Percentiles rank a stretch among this genome's conserved stretches.
These are phyloP conservation scores for Phytophthora pisi DNA, from an alignment of 352 stramenopile genomes.

Conservation along the genomic window DNA sequence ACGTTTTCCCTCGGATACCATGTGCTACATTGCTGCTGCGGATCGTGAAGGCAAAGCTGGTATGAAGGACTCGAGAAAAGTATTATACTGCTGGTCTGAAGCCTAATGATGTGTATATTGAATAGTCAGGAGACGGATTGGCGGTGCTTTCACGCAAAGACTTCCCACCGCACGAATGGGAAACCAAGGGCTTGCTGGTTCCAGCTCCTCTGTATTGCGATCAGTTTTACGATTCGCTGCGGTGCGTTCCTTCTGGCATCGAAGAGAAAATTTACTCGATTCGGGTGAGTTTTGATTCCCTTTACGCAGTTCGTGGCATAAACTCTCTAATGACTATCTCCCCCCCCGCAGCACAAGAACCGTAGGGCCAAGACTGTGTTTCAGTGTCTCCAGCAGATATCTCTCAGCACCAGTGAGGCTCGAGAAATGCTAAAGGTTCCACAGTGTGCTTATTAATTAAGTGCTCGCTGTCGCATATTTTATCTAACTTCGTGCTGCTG, in stretches of 20 bases:
- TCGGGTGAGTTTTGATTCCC: slow-evolving; percentile 33
- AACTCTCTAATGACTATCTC: not conserved
- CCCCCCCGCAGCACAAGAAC: slow-evolving; percentile 22
- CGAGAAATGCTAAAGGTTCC: slow-evolving; percentile 41
- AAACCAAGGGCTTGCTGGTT: slow-evolving; percentile 45
- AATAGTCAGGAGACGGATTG: slow-evolving; percentile 53
- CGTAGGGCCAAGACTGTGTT: slow-evolving; percentile 29
- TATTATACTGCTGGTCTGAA: not conserved
- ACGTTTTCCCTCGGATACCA: slow-evolving; percentile 55
- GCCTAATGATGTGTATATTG: not conserved
- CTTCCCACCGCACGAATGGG: slow-evolving; percentile 56
- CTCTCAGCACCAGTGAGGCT: slow-evolving; percentile 15
- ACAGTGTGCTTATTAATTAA: not conserved
- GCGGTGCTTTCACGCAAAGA: slow-evolving; percentile 61
- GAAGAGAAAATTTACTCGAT: slow-evolving; percentile 70
- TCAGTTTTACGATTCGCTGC: slow-evolving; percentile 59
- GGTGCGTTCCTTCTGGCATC: slow-evolving; percentile 46
- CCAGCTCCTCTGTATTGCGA: slow-evolving; percentile 53
- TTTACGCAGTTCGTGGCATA: not conserved
- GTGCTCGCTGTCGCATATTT: not conserved
- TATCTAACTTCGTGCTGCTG: not conserved
- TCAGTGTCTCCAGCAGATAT: slow-evolving; percentile 33
- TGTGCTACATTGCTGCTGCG: slow-evolving; percentile 85
- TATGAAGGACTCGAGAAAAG: slow-evolving; percentile 19
- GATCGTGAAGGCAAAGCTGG: slow-evolving; percentile 53